Evolutionary conservation across 2,329 filamentous ascomycete species (phyloP).

Genomic region (Fragosphaeria purpurea): DNA sequence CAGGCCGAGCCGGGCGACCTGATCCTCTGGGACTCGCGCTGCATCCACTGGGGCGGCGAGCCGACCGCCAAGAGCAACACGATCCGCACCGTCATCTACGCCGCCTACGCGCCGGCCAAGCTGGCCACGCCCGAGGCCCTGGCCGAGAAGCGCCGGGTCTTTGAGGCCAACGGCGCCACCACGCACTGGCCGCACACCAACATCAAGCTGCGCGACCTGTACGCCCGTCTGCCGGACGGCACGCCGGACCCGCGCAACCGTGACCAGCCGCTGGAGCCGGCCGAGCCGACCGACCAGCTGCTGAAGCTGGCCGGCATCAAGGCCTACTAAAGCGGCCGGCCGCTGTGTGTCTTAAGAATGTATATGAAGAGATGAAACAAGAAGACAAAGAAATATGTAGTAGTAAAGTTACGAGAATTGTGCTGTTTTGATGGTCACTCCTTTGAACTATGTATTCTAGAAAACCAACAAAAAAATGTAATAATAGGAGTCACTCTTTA

Average conservation of each 20-base stretch:
- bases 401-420: no score
- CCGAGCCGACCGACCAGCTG: conserved; percentile 21
- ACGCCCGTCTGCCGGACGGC: conserved; percentile 1
- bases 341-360: not conserved
- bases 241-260: conserved; percentile 3
- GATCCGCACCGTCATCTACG: conserved; percentile 25
- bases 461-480: no score
- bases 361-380: no score
- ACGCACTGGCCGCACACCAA: conserved; percentile 19
- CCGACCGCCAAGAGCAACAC: conserved; percentile 16
- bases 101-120: conserved; percentile 24
- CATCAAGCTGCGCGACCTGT: conserved; percentile 1
- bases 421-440: no score
- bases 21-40: conserved; percentile 25
- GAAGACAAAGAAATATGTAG: no score
- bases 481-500: no score
- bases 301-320: conserved; percentile 25
- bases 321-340: conserved; percentile 11
- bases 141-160: conserved; percentile 19
- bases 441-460: no score
- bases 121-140: conserved; percentile 21
- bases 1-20: conserved; percentile 25
- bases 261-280: conserved; percentile 25
- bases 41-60: conserved; percentile 27
- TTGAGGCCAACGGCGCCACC: conserved; percentile 18